Percentiles rank a stretch among this genome's conserved stretches.
phyloP scores from a whole-genome alignment of 495 filamentous ascomycete genomes.

The Annulohypoxylon moriforme region DNA sequence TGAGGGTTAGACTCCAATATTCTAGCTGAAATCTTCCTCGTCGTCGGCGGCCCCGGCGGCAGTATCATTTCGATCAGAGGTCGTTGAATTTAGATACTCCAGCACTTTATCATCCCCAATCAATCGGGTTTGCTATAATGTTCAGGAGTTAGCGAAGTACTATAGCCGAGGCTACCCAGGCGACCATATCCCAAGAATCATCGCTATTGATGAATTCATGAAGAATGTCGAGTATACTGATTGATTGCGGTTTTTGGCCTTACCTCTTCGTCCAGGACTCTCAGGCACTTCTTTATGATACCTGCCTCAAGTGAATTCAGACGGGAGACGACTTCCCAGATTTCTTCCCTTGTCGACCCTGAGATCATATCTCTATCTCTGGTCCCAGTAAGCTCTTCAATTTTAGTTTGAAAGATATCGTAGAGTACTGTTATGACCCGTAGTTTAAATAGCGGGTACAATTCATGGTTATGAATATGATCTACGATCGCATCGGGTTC shows the following conservation, averaged over 20 bases:
- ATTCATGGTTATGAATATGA: slow-evolving; percentile 65
- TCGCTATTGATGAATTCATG: not conserved
- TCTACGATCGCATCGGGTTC: slow-evolving; percentile 60
- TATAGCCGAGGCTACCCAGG: slow-evolving; percentile 7
- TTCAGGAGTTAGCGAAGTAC: slow-evolving; percentile 43
- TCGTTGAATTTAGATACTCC: slow-evolving; percentile 59
- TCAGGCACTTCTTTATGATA: slow-evolving; percentile 66
- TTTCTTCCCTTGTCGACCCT: slow-evolving; percentile 54
- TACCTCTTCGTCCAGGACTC: slow-evolving; percentile 72
- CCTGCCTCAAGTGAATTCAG: slow-evolving; percentile 69
- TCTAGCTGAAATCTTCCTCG: slow-evolving; percentile 60
- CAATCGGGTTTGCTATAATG: slow-evolving; percentile 51
- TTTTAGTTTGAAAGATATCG: slow-evolving; percentile 70
- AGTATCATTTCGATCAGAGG: slow-evolving; percentile 50
- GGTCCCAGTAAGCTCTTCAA: slow-evolving; percentile 62
- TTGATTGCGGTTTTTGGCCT: slow-evolving; percentile 31
- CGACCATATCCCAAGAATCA: not conserved
- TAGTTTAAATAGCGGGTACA: slow-evolving; percentile 76
- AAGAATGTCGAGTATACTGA: not conserved
- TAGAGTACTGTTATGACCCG: slow-evolving; percentile 74
- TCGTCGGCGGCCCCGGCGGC: slow-evolving; percentile 55
- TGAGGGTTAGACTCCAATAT: not conserved
- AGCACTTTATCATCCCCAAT: slow-evolving; percentile 53
- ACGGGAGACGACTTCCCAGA: slow-evolving; percentile 51
- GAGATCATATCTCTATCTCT: slow-evolving; percentile 49